Percentiles rank a stretch among this genome's conserved stretches.
Evolutionary conservation across 2,329 filamentous ascomycete species (phyloP).

Genomic region (Ophiocordyceps sinensis): DNA sequence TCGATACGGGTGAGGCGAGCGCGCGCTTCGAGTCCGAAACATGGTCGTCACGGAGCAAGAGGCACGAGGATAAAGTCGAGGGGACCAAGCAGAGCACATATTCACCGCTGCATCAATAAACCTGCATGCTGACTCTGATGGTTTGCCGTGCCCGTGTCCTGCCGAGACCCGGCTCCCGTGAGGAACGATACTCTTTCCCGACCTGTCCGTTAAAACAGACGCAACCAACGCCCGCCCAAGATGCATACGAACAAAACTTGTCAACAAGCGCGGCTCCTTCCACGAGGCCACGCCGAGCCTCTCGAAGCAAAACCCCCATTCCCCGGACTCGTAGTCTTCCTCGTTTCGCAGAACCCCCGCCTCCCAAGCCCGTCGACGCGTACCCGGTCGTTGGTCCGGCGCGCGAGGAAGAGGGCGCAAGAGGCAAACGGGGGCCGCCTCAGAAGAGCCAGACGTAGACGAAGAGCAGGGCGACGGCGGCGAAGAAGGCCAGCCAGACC

Average conservation of each 20-base stretch:
- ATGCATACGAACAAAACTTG: neutral
- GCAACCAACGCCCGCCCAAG: conserved; percentile 1
- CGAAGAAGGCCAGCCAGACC: conserved; percentile 84
- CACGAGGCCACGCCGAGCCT: neutral
- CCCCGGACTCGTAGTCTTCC: no score
- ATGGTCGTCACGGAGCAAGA: neutral
- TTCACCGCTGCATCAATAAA: neutral
- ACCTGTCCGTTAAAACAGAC: neutral
- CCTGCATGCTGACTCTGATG: neutral
- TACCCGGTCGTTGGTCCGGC: no score
- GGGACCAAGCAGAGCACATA: neutral
- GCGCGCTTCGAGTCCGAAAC: neutral
- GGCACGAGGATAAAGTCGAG: no score
- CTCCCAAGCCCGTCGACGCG: no score
- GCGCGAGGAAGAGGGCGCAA: neutral
- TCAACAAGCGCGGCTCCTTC: neutral
- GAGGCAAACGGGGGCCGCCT: no score
- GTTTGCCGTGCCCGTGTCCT: no score
- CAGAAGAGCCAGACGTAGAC: conserved; percentile 85
- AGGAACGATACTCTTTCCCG: neutral
- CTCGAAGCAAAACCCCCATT: no score
- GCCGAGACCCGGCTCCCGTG: no score
- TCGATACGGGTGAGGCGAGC: conserved; percentile 12
- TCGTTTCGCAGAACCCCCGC: no score
- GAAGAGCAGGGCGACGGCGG: conserved; percentile 69